Evolutionary conservation across 2,329 filamentous ascomycete genomes (phyloP).

Genomic region (Apiospora aurea): DNA sequence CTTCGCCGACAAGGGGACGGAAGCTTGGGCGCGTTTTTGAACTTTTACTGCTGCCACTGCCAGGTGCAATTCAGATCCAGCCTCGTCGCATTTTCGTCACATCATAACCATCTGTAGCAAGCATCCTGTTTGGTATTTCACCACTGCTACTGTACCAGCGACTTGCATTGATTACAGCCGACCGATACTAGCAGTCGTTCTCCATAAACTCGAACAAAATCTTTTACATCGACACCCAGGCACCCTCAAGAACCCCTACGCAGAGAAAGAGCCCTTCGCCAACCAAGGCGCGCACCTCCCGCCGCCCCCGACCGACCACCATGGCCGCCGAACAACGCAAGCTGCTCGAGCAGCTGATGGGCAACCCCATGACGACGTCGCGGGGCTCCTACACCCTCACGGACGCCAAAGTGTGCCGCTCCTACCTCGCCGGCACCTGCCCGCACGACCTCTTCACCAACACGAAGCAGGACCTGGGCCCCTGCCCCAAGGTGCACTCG

Average conservation of each 20-base stretch:
- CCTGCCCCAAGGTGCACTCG: constrained; percentile 86
- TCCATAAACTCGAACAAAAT: not conserved
- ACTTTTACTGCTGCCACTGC: constrained; percentile 17
- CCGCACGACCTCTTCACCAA: constrained; percentile 99
- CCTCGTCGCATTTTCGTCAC: constrained; percentile 15
- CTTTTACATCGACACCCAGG: not conserved
- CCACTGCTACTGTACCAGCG: not conserved
- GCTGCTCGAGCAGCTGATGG: constrained; percentile 96
- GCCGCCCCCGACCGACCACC: constrained; percentile 23
- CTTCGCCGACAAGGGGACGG: constrained; percentile 6
- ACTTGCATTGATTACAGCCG: not conserved
- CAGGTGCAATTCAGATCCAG: not conserved
- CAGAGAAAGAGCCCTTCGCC: not conserved
- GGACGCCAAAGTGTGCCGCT: constrained; percentile 93
- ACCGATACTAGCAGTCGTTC: too few relatives aligned
- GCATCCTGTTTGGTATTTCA: not conserved
- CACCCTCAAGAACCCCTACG: not conserved
- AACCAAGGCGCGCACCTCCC: not conserved
- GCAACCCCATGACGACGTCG: constrained; percentile 69
- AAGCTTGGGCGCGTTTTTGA: constrained; percentile 12
- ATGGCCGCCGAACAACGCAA: constrained; percentile 99
- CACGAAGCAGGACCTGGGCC: constrained; percentile 95
- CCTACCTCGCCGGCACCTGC: constrained; percentile 91
- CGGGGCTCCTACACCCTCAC: constrained; percentile 84
- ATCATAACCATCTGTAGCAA: not conserved